Percentiles rank a stretch among this genome's conserved stretches.
phyloP scores from a whole-genome alignment of 345 rosid genomes.

The Orychophragmus violaceus region DNA sequence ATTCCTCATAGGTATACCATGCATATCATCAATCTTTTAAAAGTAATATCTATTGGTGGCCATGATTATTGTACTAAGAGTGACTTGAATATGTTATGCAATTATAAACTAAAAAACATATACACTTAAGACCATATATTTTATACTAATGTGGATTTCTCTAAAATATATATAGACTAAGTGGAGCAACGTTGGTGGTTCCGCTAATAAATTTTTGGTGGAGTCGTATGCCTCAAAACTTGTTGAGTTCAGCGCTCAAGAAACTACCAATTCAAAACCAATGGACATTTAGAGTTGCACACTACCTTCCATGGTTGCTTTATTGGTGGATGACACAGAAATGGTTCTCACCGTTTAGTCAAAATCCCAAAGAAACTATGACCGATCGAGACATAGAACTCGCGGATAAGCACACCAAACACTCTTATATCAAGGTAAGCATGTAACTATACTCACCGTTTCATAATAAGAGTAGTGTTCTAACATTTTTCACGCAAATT shows the following conservation, averaged over 20 bases:
- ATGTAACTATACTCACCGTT: too few relatives aligned
- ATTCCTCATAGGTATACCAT: slow-evolving; percentile 55
- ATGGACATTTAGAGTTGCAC: slow-evolving; percentile 51
- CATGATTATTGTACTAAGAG: neutral
- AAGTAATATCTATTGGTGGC: neutral
- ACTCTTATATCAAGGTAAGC: slow-evolving; percentile 38
- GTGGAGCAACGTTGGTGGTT: slow-evolving; percentile 61
- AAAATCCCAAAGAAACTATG: slow-evolving; percentile 36
- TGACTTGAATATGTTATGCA: neutral
- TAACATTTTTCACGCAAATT: too few relatives aligned
- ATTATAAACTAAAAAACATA: neutral
- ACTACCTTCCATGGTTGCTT: slow-evolving; percentile 61
- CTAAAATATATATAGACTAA: slow-evolving; percentile 34
- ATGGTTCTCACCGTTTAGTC: slow-evolving; percentile 52
- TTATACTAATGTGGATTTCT: neutral
- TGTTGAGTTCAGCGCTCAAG: slow-evolving; percentile 34
- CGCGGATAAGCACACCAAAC: slow-evolving; percentile 33
- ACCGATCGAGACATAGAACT: slow-evolving; percentile 39
- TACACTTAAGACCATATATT: neutral
- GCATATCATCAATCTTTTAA: neutral
- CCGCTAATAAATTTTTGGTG: slow-evolving; percentile 82
- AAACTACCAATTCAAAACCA: slow-evolving; percentile 28
- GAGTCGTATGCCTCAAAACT: slow-evolving; percentile 48
- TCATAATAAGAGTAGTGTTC: too few relatives aligned
- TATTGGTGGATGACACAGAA: slow-evolving; percentile 91